These are phyloP conservation scores for Talaromyces adpressus DNA, from an alignment of 495 filamentous ascomycete species.

Conservation along the genomic window DNA sequence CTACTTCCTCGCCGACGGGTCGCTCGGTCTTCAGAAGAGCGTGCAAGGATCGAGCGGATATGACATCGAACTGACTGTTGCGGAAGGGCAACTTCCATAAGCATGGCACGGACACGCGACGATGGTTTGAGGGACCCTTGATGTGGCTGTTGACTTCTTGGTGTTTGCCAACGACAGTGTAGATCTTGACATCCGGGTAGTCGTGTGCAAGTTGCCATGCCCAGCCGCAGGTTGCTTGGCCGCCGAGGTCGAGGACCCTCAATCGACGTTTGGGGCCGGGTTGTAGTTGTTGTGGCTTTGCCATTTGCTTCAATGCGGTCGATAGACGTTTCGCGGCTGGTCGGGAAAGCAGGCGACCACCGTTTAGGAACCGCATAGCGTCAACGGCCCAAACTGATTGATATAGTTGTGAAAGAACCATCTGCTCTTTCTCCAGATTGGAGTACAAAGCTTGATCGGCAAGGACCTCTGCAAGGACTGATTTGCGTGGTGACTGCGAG, in stretches of 20 bases:
- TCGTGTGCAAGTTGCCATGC: conserved; percentile 86
- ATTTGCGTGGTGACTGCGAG: conserved; percentile 47
- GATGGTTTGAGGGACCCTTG: conserved; percentile 80
- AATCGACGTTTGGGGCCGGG: conserved; percentile 16
- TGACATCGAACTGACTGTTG: conserved; percentile 82
- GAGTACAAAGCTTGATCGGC: conserved; percentile 42
- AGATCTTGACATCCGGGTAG: conserved; percentile 76
- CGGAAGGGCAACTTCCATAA: conserved; percentile 81
- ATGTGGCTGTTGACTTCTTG: conserved; percentile 63
- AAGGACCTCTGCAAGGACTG: conserved; percentile 29
- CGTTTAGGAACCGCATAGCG: conserved; percentile 68
- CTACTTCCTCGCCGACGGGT: conserved; percentile 44
- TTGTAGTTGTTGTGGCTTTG: background rate
- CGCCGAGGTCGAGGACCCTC: conserved; percentile 82
- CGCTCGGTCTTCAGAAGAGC: conserved; percentile 64
- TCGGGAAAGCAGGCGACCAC: conserved; percentile 71
- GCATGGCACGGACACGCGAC: conserved; percentile 63
- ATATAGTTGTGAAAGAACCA: conserved; percentile 68
- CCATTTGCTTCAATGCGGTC: conserved; percentile 13
- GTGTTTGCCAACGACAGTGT: conserved; percentile 71
- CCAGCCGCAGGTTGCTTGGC: conserved; percentile 83
- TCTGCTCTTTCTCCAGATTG: conserved; percentile 66
- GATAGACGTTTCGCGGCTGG: conserved; percentile 57
- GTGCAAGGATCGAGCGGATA: conserved; percentile 86
- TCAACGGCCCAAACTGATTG: conserved; percentile 75